Percentiles rank a stretch among this genome's conserved stretches.
phyloP scores from a whole-genome alignment of 75 land plant genomes.

The Cunninghamia lanceolata region DNA sequence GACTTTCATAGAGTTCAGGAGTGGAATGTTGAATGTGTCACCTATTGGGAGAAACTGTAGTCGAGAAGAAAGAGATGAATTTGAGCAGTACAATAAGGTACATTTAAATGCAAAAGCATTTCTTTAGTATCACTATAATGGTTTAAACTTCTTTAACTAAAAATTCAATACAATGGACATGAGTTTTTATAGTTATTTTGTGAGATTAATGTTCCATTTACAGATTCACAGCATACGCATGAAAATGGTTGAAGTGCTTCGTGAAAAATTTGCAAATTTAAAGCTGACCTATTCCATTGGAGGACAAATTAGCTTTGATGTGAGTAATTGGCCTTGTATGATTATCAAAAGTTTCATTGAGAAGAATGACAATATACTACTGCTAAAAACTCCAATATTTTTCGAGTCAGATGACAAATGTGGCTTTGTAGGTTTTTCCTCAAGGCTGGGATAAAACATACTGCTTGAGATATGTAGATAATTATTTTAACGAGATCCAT shows the following conservation, averaged over 20 bases:
- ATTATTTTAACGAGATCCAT: slow-evolving; percentile 82
- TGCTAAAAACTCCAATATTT: not conserved
- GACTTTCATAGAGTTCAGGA: slow-evolving; percentile 95
- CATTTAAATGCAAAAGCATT: not conserved
- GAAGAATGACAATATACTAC: not conserved
- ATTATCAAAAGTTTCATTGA: not conserved
- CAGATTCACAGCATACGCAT: slow-evolving; percentile 81
- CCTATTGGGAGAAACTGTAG: slow-evolving; percentile 98
- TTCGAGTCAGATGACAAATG: not conserved
- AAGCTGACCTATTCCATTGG: slow-evolving; percentile 92
- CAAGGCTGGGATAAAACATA: slow-evolving; percentile 98
- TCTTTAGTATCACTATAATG: not conserved
- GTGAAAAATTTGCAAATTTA: slow-evolving; percentile 79
- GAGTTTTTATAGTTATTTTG: no score
- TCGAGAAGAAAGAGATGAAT: slow-evolving; percentile 94
- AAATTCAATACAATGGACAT: not conserved
- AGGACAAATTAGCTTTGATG: slow-evolving; percentile 99
- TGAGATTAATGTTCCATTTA: not conserved
- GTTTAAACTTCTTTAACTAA: not conserved
- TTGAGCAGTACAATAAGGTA: slow-evolving; percentile 97
- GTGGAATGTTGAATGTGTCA: slow-evolving; percentile 96
- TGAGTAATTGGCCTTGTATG: slow-evolving; percentile 33
- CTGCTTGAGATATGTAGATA: slow-evolving; percentile 82
- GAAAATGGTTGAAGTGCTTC: slow-evolving; percentile 79
- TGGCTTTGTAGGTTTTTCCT: slow-evolving; percentile 77